Evolutionary conservation across 371 early-diverging fungal species (phyloP).

Genomic region (Choanephora cucurbitarum): DNA sequence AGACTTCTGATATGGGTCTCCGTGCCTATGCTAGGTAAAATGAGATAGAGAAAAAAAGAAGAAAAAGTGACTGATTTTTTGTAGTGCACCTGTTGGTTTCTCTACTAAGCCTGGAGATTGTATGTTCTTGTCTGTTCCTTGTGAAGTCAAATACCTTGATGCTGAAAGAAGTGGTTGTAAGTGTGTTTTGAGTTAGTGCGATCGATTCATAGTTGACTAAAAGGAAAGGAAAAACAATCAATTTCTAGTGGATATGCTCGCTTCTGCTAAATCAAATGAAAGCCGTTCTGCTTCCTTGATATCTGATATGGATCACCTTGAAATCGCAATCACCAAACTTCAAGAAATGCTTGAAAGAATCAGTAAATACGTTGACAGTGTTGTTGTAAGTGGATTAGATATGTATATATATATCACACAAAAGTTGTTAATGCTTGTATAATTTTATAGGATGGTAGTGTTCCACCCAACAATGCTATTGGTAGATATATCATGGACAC

Average conservation of each 20-base stretch:
- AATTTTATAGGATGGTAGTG: conserved; percentile 63
- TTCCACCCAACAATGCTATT: conserved; percentile 75
- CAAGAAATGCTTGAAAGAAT: conserved; percentile 86
- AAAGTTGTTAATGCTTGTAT: too few species aligned
- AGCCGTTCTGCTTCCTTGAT: conserved; percentile 62
- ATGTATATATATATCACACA: too few species aligned
- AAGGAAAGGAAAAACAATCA: not conserved
- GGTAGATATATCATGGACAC: conserved; percentile 95
- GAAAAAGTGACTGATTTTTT: not conserved
- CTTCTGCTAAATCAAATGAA: conserved; percentile 66
- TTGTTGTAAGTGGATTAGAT: conserved; percentile 78
- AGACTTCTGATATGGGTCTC: conserved; percentile 72
- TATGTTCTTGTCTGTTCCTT: conserved; percentile 86
- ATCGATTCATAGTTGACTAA: too few species aligned
- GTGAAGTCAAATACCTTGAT: conserved; percentile 86
- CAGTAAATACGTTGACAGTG: conserved; percentile 79
- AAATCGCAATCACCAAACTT: conserved; percentile 75
- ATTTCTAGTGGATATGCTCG: conserved; percentile 73
- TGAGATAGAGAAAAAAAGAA: not conserved
- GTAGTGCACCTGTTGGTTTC: conserved; percentile 74
- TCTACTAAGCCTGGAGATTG: conserved; percentile 70
- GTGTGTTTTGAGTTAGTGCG: too few species aligned
- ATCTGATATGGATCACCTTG: conserved; percentile 91
- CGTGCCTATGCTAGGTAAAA: conserved; percentile 73
- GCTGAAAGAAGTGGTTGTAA: conserved; percentile 87